Conservation (phyloP, 495 filamentous ascomycete genomes). For the Parachaetomium inaequale region DNA sequence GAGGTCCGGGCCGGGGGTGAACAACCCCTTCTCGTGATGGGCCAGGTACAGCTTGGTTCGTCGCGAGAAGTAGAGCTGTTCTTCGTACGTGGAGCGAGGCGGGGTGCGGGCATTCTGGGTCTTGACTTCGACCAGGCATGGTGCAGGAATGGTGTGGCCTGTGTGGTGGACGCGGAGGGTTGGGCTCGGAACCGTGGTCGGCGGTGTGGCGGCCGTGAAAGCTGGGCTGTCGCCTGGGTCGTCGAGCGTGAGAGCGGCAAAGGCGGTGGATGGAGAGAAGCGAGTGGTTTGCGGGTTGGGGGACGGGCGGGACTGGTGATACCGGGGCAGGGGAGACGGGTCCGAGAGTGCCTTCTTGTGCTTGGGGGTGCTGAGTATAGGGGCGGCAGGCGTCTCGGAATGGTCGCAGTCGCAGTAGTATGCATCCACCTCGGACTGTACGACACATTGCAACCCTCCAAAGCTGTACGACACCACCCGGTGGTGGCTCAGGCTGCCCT, state of each 20-base stretch:
- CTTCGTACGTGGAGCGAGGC: constrained; percentile 15
- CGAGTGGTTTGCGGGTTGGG: not conserved
- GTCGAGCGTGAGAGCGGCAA: constrained; percentile 20
- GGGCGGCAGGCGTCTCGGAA: not conserved
- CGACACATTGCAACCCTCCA: constrained; percentile 19
- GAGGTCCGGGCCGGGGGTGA: not conserved
- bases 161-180: constrained; percentile 15
- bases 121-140: constrained; percentile 29
- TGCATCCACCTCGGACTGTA: constrained; percentile 29
- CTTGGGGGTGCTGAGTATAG: not conserved
- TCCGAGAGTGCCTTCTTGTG: not conserved
- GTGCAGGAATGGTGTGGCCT: constrained; percentile 15
- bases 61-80: constrained; percentile 27
- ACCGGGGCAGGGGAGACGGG: not conserved
- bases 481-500: constrained; percentile 27
- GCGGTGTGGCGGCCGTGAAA: not conserved
- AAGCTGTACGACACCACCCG: constrained; percentile 27
- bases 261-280: not conserved
- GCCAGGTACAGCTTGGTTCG: constrained; percentile 19
- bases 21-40: constrained; percentile 17
- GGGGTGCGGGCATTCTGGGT: constrained; percentile 13
- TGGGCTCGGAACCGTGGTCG: not conserved
- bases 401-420: constrained; percentile 23
- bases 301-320: not conserved
- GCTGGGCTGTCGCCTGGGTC: constrained; percentile 22